These are phyloP conservation scores for Fusarium tricinctum DNA, from an alignment of 2,329 filamentous ascomycete species.

Conservation along the genomic window DNA sequence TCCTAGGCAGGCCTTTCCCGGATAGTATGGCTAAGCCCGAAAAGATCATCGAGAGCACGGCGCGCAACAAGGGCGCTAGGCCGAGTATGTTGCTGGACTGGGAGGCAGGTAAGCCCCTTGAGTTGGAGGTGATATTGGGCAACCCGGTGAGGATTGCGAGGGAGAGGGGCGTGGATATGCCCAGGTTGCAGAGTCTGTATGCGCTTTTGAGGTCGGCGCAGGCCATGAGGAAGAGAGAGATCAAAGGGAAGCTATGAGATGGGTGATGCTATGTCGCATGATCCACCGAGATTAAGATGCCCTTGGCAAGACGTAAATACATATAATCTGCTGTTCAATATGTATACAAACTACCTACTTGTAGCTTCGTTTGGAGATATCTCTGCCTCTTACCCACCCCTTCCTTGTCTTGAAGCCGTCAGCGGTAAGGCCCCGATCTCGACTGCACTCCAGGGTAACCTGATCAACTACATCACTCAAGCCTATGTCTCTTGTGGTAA, in stretches of 20 bases:
- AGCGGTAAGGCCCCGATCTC: no score
- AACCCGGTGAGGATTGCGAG: constrained; percentile 77
- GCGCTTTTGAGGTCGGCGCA: constrained; percentile 75
- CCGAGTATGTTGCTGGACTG: constrained; percentile 79
- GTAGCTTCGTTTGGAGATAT: neutral
- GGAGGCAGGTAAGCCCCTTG: constrained; percentile 75
- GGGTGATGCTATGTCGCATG: neutral
- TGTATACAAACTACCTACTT: neutral
- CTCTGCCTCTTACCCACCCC: no score
- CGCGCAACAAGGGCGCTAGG: constrained; percentile 73
- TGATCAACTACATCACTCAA: no score
- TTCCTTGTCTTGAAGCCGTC: neutral
- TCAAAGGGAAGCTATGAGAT: constrained; percentile 45
- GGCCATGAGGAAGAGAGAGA: constrained; percentile 61
- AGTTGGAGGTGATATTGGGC: constrained; percentile 79
- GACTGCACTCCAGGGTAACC: no score
- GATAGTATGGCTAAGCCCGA: constrained; percentile 71
- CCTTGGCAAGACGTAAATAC: neutral
- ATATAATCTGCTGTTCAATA: neutral
- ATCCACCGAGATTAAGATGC: neutral
- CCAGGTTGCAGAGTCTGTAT: constrained; percentile 75
- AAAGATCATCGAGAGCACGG: constrained; percentile 72
- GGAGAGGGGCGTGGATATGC: constrained; percentile 73
- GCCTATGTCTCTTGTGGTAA: neutral
- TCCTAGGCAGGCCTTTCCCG: constrained; percentile 73